phyloP scores from a whole-genome alignment of 192 early-diverging fungal genomes.

The Coemansia sp. region DNA sequence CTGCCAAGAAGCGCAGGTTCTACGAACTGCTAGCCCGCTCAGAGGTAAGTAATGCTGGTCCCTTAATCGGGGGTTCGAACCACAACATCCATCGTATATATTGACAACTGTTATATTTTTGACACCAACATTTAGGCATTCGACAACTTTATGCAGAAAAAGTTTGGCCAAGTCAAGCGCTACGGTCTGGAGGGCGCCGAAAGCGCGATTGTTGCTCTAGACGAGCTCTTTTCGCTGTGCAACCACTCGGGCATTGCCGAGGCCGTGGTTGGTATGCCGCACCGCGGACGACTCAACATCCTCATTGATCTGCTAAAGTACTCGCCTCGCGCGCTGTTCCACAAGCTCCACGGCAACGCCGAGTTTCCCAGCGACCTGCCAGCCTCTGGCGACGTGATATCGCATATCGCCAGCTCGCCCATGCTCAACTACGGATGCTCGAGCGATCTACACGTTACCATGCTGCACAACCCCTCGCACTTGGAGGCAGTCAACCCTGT shows the following conservation, averaged over 20 bases:
- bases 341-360: conserved; percentile 92
- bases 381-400: conserved; percentile 91
- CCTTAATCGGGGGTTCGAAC: too few relatives aligned
- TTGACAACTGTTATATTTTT: neutral
- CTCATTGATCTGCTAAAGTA: conserved; percentile 87
- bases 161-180: conserved; percentile 94
- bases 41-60: conserved; percentile 60
- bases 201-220: conserved; percentile 91
- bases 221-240: conserved; percentile 77
- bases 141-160: conserved; percentile 98
- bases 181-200: conserved; percentile 98
- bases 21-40: conserved; percentile 78
- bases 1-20: conserved; percentile 71
- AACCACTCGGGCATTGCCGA: conserved; percentile 75
- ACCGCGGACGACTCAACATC: conserved; percentile 94
- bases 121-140: conserved; percentile 64
- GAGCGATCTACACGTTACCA: conserved; percentile 73
- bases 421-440: conserved; percentile 70
- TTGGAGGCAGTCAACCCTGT: conserved; percentile 97
- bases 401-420: conserved; percentile 84
- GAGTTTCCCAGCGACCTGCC: conserved; percentile 83
- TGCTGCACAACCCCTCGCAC: conserved; percentile 98
- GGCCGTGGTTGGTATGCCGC: conserved; percentile 93
- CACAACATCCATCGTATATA: too few relatives aligned
- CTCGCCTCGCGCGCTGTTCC: conserved; percentile 81